These are phyloP conservation scores for Paraphoma chrysanthemicola DNA, from an alignment of 2,329 filamentous ascomycete species.

Conservation along the genomic window DNA sequence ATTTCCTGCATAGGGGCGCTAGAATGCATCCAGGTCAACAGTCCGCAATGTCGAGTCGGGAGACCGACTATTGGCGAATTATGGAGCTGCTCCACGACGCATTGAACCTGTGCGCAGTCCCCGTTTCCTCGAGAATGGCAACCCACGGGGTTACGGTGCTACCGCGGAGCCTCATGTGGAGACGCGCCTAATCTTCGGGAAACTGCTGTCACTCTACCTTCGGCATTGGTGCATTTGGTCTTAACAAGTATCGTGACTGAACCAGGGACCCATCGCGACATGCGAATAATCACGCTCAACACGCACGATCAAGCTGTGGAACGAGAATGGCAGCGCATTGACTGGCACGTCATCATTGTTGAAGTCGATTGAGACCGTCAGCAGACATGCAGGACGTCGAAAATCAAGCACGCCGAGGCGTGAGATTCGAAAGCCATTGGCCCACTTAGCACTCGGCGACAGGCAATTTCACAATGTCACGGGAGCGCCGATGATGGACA, in stretches of 20 bases:
- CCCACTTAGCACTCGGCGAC: background rate
- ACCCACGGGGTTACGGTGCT: slow-evolving; percentile 4
- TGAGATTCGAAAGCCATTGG: background rate
- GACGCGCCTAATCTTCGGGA: background rate
- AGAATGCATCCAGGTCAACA: background rate
- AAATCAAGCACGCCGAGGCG: background rate
- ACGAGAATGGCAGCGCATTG: background rate
- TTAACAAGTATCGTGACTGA: background rate
- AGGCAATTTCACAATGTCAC: background rate
- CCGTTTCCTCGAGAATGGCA: background rate
- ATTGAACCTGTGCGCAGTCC: background rate
- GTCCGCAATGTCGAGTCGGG: background rate
- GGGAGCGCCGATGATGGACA: background rate
- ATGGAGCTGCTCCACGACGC: background rate
- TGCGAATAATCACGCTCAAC: background rate
- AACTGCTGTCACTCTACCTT: background rate
- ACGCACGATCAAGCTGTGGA: background rate
- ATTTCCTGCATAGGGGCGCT: background rate
- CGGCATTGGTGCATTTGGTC: background rate
- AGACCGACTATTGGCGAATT: background rate
- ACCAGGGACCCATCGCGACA: background rate
- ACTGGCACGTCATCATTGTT: background rate
- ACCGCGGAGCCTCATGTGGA: slow-evolving; percentile 8
- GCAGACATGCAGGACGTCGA: background rate
- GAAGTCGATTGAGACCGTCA: background rate